phyloP scores from a whole-genome alignment of 2,329 filamentous ascomycete species.

The Cercospora citrullina region DNA sequence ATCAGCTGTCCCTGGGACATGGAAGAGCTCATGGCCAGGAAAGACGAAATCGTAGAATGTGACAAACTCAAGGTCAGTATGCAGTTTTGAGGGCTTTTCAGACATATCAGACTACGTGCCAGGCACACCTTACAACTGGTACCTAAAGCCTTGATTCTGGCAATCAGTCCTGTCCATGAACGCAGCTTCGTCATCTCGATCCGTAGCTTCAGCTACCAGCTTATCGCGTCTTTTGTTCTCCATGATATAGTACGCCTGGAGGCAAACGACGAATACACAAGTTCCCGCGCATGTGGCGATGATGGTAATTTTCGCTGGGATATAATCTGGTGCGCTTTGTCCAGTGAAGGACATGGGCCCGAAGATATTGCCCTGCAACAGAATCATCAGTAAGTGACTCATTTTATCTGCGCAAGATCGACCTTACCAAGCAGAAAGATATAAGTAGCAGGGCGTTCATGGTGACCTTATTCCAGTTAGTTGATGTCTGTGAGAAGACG shows the following conservation, averaged over 20 bases:
- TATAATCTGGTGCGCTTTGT: conserved; percentile 41
- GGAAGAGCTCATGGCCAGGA: conserved; percentile 40
- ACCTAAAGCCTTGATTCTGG: conserved; percentile 34
- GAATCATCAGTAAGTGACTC: too few species aligned
- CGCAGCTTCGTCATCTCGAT: conserved; percentile 23
- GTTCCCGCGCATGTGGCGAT: conserved; percentile 40
- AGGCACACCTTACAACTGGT: conserved; percentile 16
- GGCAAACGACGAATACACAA: conserved; percentile 43
- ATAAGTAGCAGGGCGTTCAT: conserved; percentile 60
- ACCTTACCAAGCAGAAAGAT: conserved; percentile 29
- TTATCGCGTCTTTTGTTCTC: conserved; percentile 42
- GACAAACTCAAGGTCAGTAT: conserved; percentile 39
- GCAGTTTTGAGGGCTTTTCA: background rate
- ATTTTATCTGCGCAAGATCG: too few species aligned
- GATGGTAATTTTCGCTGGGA: conserved; percentile 48
- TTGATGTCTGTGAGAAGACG: background rate
- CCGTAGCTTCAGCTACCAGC: conserved; percentile 9
- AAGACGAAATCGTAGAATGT: conserved; percentile 37
- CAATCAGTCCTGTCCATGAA: conserved; percentile 37
- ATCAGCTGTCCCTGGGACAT: conserved; percentile 40
- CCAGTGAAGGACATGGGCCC: conserved; percentile 44
- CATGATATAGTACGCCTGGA: conserved; percentile 55
- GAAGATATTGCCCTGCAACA: conserved; percentile 43
- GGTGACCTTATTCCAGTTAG: conserved; percentile 17
- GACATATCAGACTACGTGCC: background rate